Evolutionary conservation across 495 filamentous ascomycete genomes (phyloP).

Genomic region (Letharia columbiana): DNA sequence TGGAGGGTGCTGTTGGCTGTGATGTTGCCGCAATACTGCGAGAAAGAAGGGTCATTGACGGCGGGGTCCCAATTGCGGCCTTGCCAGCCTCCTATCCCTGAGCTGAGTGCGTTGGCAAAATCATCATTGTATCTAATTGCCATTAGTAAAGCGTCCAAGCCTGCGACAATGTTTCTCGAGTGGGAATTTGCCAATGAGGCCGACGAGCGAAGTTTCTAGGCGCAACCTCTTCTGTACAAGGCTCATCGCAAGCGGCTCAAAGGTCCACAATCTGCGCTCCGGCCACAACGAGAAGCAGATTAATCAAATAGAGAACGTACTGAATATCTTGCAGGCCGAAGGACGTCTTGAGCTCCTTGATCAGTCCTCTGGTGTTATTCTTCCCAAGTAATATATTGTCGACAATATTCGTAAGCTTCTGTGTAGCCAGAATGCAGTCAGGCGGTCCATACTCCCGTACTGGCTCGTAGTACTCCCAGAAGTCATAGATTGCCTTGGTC

Average conservation of each 20-base stretch:
- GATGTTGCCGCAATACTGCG: slow-evolving; percentile 52
- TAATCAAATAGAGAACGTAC: background rate
- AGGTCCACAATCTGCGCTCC: background rate
- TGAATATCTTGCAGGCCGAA: slow-evolving; percentile 46
- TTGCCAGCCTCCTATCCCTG: slow-evolving; percentile 50
- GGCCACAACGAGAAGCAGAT: background rate
- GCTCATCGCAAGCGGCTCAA: background rate
- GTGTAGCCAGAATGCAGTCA: slow-evolving; percentile 47
- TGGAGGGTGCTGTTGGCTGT: slow-evolving; percentile 39
- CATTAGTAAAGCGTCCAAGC: background rate
- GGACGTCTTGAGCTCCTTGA: slow-evolving; percentile 44
- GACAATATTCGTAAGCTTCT: slow-evolving; percentile 50
- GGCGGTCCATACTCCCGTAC: slow-evolving; percentile 48
- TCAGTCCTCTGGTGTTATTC: slow-evolving; percentile 35
- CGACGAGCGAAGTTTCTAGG: background rate
- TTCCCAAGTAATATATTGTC: slow-evolving; percentile 57
- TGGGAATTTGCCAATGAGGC: background rate
- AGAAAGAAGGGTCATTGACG: slow-evolving; percentile 44
- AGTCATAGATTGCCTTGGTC: slow-evolving; percentile 61
- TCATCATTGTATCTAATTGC: slow-evolving; percentile 47
- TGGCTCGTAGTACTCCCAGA: slow-evolving; percentile 62
- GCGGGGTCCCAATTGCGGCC: slow-evolving; percentile 62
- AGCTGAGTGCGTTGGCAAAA: slow-evolving; percentile 49
- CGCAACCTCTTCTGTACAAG: background rate
- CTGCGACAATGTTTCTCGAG: background rate